Base-by-base conservation (phyloP, 441 rosid genomes). In the Syzygium syzygioides region DNA sequence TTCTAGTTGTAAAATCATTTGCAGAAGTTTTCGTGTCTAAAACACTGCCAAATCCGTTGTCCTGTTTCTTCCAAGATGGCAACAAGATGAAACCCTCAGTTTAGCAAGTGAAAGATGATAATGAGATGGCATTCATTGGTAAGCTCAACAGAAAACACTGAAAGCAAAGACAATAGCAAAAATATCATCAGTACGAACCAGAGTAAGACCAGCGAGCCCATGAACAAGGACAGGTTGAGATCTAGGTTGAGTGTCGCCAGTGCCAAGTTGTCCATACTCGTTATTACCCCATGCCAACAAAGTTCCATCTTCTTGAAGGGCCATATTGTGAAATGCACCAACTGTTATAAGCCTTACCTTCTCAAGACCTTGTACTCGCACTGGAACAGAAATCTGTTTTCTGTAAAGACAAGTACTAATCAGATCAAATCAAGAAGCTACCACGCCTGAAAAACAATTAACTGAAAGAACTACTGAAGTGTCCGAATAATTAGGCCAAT, bases 231-330 rank as follows among this genome's bases (percentile, higher is more conserved):
- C 95, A 89, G 99, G 99, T 76, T 95, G 97, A 14, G 99, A 98
- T 94, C 99, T 95, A 23, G 99, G 99, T 89, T 98, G 99, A 87
- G 99, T 98, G 93, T 98, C 99, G 26, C 99, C 99, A 15, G 99
- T 98, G 88, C 99, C 99, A 93, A 98, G 99, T 90, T 98, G 99
- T 89, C 99, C 99, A 62, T 98, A 98, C 91, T 98, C 99, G 87
- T 98, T 98, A 91, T 96, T 98, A 56, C 99, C 99, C 99, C 99
- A 98, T 57, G 99, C 99, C 99, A 98, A 96, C 93, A 97, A 91
- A 87, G 94, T 93, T 89, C 99, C 99, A 91, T 97, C 98, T 92
- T 96, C 99, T 92, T 97, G 94, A 87, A 98, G 98, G 89, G 99
- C 99, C 92, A 98, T 93, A 91, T 98, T 98, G 92, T 98, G 99